Evolutionary conservation across 2,329 filamentous ascomycete genomes (phyloP), one percentile per base, ranked within the genome.

Genomic region (Zasmidium cellare): DNA sequence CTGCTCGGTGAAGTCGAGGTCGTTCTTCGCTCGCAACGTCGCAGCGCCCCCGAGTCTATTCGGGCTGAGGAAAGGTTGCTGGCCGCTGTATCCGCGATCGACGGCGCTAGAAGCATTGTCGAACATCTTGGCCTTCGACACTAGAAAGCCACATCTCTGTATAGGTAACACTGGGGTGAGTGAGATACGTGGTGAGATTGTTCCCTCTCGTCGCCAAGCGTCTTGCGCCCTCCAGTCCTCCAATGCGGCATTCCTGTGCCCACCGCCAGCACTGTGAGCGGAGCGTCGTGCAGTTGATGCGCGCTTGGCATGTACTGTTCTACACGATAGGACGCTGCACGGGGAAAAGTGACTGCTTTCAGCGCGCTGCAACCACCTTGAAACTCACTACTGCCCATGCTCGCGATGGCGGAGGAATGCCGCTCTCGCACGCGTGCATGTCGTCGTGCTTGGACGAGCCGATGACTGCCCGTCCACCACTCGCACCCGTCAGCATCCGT

Each of bases 11-110:
- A 18, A 20, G 19, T 35, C 48, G 23, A 19, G 24, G 35, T 22
- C 12, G 25, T 38, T 24, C n/a, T 31, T 23, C 25, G 24, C 47
- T 25, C 20, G 20, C 25, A 50, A 12, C 47, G 22, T 50, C 45
- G 19, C 45, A 47, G 45, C 45, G 45, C 45, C 18, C 9, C 9
- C 45, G 23, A 25, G 19, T 24, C 20, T 25, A 52, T 24, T n/a
- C 18, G 18, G 12, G 45, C 28, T 45, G 22, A 18, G 53, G 28
- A 53, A 59, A 56, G 44, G 38, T 50, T 59, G 45, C 50, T 61
- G 45, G 61, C 59, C 61, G 59, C 46, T 23, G 31, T 57, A 56
- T 51, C 61, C 61, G 59, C 46, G 61, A 63, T 63, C 61, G 54
- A 54, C 61, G 28, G 45, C 56, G 54, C 59, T 63, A 61, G 61